These are phyloP conservation scores for Cytospora piceicola DNA, from an alignment of 2,329 filamentous ascomycete genomes.

Conservation along the genomic window DNA sequence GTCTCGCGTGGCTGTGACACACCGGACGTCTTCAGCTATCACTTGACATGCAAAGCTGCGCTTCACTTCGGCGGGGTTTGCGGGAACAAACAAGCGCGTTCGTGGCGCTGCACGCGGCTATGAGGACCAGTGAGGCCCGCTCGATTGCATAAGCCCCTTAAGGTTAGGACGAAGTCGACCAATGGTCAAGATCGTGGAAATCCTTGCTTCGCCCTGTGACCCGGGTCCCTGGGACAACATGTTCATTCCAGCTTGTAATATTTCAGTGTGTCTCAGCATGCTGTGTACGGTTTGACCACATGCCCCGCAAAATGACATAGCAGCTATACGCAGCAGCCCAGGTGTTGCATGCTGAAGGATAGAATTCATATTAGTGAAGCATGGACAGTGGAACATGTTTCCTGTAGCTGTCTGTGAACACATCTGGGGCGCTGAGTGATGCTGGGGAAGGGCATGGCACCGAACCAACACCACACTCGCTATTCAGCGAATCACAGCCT, in stretches of 20 bases:
- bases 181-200: conserved; percentile 22
- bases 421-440: conserved; percentile 5
- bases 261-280: background rate
- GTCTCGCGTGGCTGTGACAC: conserved; percentile 24
- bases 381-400: background rate
- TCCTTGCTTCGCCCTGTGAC: conserved; percentile 9
- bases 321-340: background rate
- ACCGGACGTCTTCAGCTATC: conserved; percentile 3
- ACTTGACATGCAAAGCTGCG: conserved; percentile 4
- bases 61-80: conserved; percentile 16
- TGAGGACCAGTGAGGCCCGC: conserved; percentile 19
- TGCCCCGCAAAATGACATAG: background rate
- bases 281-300: conserved; percentile 9
- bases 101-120: conserved; percentile 28
- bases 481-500: conserved; percentile 26
- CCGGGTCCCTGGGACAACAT: conserved; percentile 20
- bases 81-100: conserved; percentile 26
- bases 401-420: conserved; percentile 5
- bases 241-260: conserved; percentile 3
- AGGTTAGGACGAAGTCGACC: conserved; percentile 16
- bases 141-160: conserved; percentile 21
- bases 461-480: conserved; percentile 13
- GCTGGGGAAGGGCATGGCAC: conserved; percentile 16
- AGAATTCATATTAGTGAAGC: background rate
- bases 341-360: background rate